Evolutionary conservation across 2,329 filamentous ascomycete species (phyloP), one percentile per base, ranked within the genome.

Genomic region (Fusarium beomiforme): DNA sequence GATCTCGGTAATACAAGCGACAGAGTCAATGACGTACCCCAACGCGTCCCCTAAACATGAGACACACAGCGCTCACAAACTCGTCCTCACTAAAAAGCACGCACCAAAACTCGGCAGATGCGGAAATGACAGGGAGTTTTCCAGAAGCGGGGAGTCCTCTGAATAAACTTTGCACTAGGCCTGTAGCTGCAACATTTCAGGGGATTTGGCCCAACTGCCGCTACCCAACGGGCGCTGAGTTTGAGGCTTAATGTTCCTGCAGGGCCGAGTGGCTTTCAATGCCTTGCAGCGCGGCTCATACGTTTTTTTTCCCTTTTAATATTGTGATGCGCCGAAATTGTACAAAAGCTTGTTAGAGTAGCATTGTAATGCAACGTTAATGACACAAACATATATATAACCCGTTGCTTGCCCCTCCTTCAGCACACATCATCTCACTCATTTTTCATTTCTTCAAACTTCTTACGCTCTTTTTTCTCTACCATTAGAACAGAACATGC

Each of bases 61-160:
- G 31, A 51, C 47, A n/a, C 21, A 16, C 37, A n/a, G 13, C 53
- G 19, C 13, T 50, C 33, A 36, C 3, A 36, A 21, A 24, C 43
- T 21, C 41, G 13, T 24, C 39, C 39, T 23, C 33, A 26, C 29
- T 9, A 8, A 17, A 19, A 13, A 33, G 64, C 31, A 41, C 62
- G 16, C 54, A 49, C 54, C 47, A 16, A 17, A 33, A 9, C 21
- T 31, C 42, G 62, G 64, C 26, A 43, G 26, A 43, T 24, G 55
- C 55, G 62, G 64, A 61, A 67, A 67, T 55, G 62, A 67, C 34
- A 41, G 46, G 60, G 61, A 53, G 10, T n/a, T 46, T 67, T 50
- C 66, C 21, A 46, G 56, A 67, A 67, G 56, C 21, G 16, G 53
- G 23, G 39, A 37, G 44, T 10, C 29, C 29, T 24, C 17, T 9